Base-by-base conservation (phyloP, 1,284 basidiomycete genomes). In the Lentinula novae-zelandiae region DNA sequence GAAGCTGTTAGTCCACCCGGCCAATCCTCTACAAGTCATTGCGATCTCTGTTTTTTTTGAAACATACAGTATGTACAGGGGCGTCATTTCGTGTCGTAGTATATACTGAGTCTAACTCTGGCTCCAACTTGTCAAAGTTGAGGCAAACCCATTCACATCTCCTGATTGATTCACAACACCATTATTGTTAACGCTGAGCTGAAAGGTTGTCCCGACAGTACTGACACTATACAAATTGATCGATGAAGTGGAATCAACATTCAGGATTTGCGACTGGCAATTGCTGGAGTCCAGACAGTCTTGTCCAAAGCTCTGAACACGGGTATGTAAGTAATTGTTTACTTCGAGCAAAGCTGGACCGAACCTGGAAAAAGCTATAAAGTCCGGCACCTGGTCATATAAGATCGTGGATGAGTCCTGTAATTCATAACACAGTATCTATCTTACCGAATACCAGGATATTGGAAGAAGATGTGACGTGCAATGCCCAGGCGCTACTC, bases 221-320 rank as follows among this genome's bases (percentile, higher is more conserved):
- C 82, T 79, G 44, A 88, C 67, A 60, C 79, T 79, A 70, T 82
- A 86, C 36, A 87, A 76, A 44, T 69, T 72, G 61, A 86, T 71
- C 36, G 70, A 72, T 15, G 64, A 67, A 34, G 63, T 60, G 4
- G 72, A 70, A 65, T 81, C 80, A 61, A 86, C 72, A 66, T 79
- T 76, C 65, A 83, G 65, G 62, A 85, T 81, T 64, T 80, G 79
- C 34, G 69, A 66, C 67, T 86, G 84, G 68, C 85, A 86, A 57
- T 76, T 78, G 58, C 73, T 72, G 31, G 72, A 74, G 54, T 69
- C 60, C 55, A 82, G 67, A 70, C 85, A 87, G 20, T 64, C 70
- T 65, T 82, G 78, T 12, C 67, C 68, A 69, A 83, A 84, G 68
- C 81, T 77, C 78, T 60, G 36, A 31, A 31, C 7, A 15, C 13